Percentiles rank a stretch among this genome's conserved stretches.
Evolutionary conservation across 164 flowering plant genomes (phyloP).

Genomic region (Piper longum): DNA sequence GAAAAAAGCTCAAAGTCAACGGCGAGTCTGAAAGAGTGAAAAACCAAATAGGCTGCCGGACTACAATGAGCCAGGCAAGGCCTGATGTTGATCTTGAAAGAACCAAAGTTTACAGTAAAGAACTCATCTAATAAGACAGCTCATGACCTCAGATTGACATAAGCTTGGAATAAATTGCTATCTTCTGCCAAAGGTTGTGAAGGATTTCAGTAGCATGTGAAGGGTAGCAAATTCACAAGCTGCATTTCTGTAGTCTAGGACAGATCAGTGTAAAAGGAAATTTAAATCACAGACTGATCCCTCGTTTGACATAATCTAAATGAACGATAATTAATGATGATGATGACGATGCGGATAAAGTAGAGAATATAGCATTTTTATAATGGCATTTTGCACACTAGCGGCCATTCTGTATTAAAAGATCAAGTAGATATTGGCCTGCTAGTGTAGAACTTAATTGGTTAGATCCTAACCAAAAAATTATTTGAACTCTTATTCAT

Average conservation of each 20-base stretch:
- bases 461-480: too few relatives aligned
- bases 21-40: not conserved
- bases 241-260: constrained; percentile 45
- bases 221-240: constrained; percentile 52
- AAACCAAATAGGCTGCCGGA: not conserved
- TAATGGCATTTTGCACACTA: too few relatives aligned
- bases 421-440: too few relatives aligned
- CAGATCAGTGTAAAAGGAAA: constrained; percentile 40
- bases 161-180: constrained; percentile 47
- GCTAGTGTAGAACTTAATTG: too few relatives aligned
- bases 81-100: not conserved
- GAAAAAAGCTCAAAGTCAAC: not conserved
- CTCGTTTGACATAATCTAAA: too few relatives aligned
- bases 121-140: constrained; percentile 29
- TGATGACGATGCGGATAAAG: too few relatives aligned
- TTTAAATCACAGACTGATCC: too few relatives aligned
- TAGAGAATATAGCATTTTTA: too few relatives aligned
- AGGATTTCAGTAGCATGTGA: constrained; percentile 38
- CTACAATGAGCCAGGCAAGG: not conserved
- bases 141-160: constrained; percentile 43
- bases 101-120: not conserved
- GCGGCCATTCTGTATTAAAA: too few relatives aligned
- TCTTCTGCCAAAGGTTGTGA: constrained; percentile 51
- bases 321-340: too few relatives aligned
- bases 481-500: too few relatives aligned